These are phyloP conservation scores for Physaria fendleri DNA, from an alignment of 345 rosid genomes.

Conservation along the genomic window DNA sequence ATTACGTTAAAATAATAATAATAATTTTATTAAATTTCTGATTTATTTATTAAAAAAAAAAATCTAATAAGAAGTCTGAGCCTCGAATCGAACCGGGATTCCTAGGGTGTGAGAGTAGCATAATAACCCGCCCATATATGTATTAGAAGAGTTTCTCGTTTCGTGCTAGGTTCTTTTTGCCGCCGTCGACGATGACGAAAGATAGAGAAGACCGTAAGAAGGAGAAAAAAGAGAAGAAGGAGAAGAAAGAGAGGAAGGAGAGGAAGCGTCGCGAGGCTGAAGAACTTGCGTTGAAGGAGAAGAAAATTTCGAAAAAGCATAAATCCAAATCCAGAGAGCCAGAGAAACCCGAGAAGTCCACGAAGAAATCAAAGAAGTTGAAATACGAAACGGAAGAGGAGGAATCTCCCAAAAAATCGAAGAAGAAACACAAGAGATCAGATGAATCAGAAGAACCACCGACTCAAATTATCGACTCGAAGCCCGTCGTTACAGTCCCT, in stretches of 20 bases:
- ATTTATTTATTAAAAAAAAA: too few relatives aligned
- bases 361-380: slow-evolving; percentile 23
- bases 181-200: slow-evolving; percentile 32
- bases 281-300: slow-evolving; percentile 15
- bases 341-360: slow-evolving; percentile 15
- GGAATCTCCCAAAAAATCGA: slow-evolving; percentile 14
- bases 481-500: slow-evolving; percentile 2
- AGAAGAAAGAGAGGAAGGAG: slow-evolving; percentile 14
- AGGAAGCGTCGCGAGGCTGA: slow-evolving; percentile 24
- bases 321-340: slow-evolving; percentile 18
- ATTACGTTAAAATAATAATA: too few relatives aligned
- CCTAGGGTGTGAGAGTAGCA: too few relatives aligned
- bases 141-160: background rate
- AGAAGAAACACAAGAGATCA: slow-evolving; percentile 21
- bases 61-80: too few relatives aligned
- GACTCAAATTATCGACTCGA: background rate
- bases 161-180: background rate
- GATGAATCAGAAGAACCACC: slow-evolving; percentile 23
- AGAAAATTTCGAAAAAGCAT: slow-evolving; percentile 27
- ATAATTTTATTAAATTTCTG: too few relatives aligned
- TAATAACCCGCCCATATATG: too few relatives aligned
- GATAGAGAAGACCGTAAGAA: slow-evolving; percentile 12
- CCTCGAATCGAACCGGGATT: too few relatives aligned
- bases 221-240: slow-evolving; percentile 19
- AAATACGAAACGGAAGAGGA: slow-evolving; percentile 11